Conservation (phyloP, 73 alveolate genomes). For the Paramecium primaurelia region DNA sequence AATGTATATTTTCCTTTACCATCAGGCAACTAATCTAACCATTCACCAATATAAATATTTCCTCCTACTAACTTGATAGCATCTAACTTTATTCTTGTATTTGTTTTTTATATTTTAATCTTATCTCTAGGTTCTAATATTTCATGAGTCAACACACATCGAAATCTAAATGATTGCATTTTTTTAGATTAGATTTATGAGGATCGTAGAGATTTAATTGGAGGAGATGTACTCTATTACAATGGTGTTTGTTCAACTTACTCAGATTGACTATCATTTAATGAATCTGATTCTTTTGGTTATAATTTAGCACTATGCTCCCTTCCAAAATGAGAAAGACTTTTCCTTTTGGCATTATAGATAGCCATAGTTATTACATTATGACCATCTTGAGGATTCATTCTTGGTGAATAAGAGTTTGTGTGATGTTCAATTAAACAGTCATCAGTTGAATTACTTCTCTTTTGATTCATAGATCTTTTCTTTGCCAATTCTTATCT, state of each 20-base stretch:
- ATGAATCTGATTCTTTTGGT: neutral
- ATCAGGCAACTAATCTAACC: conserved; percentile 18
- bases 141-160: conserved; percentile 22
- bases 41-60: conserved; percentile 9
- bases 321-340: neutral
- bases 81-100: neutral
- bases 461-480: neutral
- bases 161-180: neutral
- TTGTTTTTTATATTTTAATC: neutral
- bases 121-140: neutral
- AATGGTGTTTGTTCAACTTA: neutral
- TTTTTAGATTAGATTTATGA: neutral
- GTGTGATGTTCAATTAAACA: neutral
- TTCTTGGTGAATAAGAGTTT: conserved; percentile 2
- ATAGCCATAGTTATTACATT: neutral
- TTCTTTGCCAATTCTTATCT: neutral
- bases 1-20: conserved; percentile 73
- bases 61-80: conserved; percentile 39
- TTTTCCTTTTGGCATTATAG: neutral
- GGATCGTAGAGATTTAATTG: neutral
- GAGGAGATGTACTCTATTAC: neutral
- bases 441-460: conserved; percentile 6
- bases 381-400: neutral
- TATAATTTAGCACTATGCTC: neutral
- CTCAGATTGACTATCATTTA: neutral